Conservation (phyloP, 2,329 filamentous ascomycete genomes). For the Fusarium drepaniforme region DNA sequence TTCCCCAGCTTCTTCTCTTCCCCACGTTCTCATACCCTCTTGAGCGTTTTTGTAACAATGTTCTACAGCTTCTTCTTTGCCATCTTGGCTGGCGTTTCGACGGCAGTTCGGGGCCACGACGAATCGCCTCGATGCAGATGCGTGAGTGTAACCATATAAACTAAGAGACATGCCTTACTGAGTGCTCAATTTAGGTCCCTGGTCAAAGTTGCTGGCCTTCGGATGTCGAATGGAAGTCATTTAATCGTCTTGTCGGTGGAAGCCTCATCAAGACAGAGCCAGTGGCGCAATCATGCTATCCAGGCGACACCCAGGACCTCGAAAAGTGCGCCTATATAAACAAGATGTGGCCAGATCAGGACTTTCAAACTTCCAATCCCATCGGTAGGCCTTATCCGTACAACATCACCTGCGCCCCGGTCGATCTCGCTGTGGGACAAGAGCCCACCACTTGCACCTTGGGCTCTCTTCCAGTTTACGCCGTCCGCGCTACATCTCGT, state of each 20-base stretch:
- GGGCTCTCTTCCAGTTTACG: conserved; percentile 23
- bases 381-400: conserved; percentile 34
- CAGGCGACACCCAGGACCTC: conserved; percentile 20
- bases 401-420: conserved; percentile 33
- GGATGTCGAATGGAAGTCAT: conserved; percentile 9
- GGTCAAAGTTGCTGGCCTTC: conserved; percentile 31
- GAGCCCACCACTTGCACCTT: conserved; percentile 25
- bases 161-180: not conserved
- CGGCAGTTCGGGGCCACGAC: not conserved
- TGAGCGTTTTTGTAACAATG: not conserved
- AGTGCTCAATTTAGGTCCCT: conserved; percentile 6
- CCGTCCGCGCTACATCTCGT: conserved; percentile 20
- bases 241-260: not conserved
- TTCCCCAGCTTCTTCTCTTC: not conserved
- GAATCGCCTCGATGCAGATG: conserved; percentile 22
- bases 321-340: conserved; percentile 25
- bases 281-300: conserved; percentile 30
- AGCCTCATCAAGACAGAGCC: conserved; percentile 27
- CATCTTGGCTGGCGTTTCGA: conserved; percentile 8
- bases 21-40: not conserved
- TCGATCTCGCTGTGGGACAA: conserved; percentile 19
- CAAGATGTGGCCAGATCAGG: conserved; percentile 35
- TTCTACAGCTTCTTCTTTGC: not conserved
- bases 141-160: conserved; percentile 9
- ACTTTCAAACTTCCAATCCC: conserved; percentile 31